phyloP scores from a whole-genome alignment of 75 land plant species.

The Pinus taeda region DNA sequence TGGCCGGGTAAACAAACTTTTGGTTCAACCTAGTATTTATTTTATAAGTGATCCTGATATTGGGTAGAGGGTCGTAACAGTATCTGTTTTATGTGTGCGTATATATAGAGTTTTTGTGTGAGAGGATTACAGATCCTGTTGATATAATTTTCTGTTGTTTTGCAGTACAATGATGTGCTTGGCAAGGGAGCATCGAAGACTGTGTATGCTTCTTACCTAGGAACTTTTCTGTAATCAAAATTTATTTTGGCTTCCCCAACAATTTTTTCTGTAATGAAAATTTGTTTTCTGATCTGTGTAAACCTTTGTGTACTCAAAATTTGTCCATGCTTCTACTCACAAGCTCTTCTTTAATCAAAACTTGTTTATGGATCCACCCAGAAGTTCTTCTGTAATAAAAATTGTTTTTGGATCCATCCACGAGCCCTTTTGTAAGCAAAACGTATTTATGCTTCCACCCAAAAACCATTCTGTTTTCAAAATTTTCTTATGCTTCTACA shows the following conservation, averaged over 20 bases:
- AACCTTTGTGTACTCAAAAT: background rate
- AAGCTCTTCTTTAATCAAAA: background rate
- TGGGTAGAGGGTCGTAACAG: background rate
- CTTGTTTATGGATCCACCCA: background rate
- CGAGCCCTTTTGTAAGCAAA: background rate
- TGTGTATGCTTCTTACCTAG: slow-evolving; percentile 53
- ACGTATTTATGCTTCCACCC: too few relatives aligned
- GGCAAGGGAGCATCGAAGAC: slow-evolving; percentile 95
- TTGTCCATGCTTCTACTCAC: background rate
- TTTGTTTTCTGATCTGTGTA: background rate
- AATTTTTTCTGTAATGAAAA: too few relatives aligned
- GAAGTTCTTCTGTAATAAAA: background rate
- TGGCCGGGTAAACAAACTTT: slow-evolving; percentile 57
- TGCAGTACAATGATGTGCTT: slow-evolving; percentile 87
- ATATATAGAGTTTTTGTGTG: background rate
- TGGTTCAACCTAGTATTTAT: background rate
- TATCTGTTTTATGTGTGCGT: background rate
- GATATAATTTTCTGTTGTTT: slow-evolving; percentile 11
- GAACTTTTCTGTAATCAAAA: background rate
- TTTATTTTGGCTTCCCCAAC: background rate
- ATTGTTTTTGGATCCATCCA: background rate
- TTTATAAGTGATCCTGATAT: background rate
- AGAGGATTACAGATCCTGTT: slow-evolving; percentile 4
- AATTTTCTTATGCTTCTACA: too few relatives aligned
- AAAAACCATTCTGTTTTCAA: too few relatives aligned